Base-by-base conservation (phyloP, 768 basidiomycete genomes). In the Mycena chlorophos region DNA sequence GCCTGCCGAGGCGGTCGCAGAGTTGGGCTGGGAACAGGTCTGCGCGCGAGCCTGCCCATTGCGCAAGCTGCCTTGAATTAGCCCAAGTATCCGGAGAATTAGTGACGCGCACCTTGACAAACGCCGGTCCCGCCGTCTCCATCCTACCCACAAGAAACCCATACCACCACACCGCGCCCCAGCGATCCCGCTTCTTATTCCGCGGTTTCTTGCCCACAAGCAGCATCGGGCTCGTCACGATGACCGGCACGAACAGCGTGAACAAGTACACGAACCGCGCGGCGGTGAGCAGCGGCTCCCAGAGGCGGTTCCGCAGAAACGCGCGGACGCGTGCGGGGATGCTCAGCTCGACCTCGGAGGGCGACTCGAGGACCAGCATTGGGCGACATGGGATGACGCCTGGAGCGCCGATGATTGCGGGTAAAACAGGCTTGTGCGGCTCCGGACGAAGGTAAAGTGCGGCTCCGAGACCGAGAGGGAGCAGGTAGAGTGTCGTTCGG, bases 121-220 rank as follows among this genome's bases (percentile, higher is more conserved):
- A 98, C 0, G 95, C 96, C 16, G 97, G 97, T 1, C 97, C 97
- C 8, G 96, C 96, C 4, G 85, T 77, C 72, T 95, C 87, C 97
- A 99, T 98, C 69, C 87, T 88, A 40, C 72, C 74, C 5, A 94
- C 92, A 16, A 99, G 75, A 49, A 92, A 80, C n/a, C 79, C 82
- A 68, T 98, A 98, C 97, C 97, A 99, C 96, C 94, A 97, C 3
- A 94, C 80, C 1, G 93, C 94, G 31, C 94, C 94, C 92, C 92
- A 94, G 63, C 84, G 81, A 60, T 95, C 93, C 13, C 79, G 80
- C 42, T 84, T 75, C 46, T 73, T 71, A 40, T 74, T 74, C 51
- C 83, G 78, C 19, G 79, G 80, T 29, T 70, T 75, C 19, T n/a
- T n/a, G n/a, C 86, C 89, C 8, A 87, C 73, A 23, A 95, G 75